phyloP scores from a whole-genome alignment of 2,329 filamentous ascomycete genomes.

The Microsporum canis region DNA sequence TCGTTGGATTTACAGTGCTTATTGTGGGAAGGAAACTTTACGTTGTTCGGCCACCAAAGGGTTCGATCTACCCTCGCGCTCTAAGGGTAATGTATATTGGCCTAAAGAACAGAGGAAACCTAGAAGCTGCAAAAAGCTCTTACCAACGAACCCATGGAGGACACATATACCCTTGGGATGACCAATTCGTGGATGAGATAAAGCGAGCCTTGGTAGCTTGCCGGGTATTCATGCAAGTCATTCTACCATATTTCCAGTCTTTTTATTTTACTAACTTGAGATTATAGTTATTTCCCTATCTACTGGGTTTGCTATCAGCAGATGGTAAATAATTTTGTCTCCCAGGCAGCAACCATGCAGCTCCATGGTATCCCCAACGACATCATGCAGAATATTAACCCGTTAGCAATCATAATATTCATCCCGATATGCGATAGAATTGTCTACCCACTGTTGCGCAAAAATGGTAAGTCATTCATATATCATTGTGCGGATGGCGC shows the following conservation, averaged over 20 bases:
- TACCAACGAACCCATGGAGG: slow-evolving; percentile 45
- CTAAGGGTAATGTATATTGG: slow-evolving; percentile 46
- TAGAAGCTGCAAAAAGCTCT: slow-evolving; percentile 55
- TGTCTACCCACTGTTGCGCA: slow-evolving; percentile 58
- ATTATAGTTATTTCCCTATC: slow-evolving; percentile 42
- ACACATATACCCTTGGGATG: slow-evolving; percentile 49
- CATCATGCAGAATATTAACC: slow-evolving; percentile 63
- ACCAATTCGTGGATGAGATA: slow-evolving; percentile 60
- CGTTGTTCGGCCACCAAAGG: slow-evolving; percentile 44
- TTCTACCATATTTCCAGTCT: not conserved
- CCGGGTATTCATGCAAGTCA: slow-evolving; percentile 54
- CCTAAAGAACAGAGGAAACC: slow-evolving; percentile 43
- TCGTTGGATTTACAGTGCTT: slow-evolving; percentile 47
- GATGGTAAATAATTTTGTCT: slow-evolving; percentile 55
- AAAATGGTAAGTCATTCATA: slow-evolving; percentile 22
- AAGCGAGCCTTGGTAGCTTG: slow-evolving; percentile 55
- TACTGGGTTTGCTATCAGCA: slow-evolving; percentile 61
- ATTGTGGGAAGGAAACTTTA: slow-evolving; percentile 35
- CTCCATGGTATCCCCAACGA: slow-evolving; percentile 66
- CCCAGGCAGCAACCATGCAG: slow-evolving; percentile 50
- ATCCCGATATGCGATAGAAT: slow-evolving; percentile 58
- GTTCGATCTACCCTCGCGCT: slow-evolving; percentile 53
- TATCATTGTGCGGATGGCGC: not conserved
- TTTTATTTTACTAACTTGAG: not conserved
- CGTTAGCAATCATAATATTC: slow-evolving; percentile 63